phyloP scores from a whole-genome alignment of 73 alveolate species.

The Diophrys sp. region DNA sequence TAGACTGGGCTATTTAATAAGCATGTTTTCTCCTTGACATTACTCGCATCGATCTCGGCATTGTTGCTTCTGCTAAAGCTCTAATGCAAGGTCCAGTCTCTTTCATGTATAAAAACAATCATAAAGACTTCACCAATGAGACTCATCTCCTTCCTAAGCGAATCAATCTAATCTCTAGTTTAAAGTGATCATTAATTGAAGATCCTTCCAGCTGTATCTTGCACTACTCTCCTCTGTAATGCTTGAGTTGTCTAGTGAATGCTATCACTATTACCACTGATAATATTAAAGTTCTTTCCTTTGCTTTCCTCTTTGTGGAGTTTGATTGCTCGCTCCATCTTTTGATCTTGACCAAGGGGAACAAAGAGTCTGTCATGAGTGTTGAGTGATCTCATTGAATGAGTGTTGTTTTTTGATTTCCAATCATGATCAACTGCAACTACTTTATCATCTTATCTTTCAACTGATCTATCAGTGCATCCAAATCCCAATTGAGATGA shows the following conservation, averaged over 20 bases:
- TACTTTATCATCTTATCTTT: conserved; percentile 20
- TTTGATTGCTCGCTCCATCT: conserved; percentile 18
- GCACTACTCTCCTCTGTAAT: no score
- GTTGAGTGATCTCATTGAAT: conserved; percentile 11
- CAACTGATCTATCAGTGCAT: conserved; percentile 9
- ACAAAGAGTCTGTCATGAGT: conserved; percentile 31
- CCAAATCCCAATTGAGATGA: conserved; percentile 30
- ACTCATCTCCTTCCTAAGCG: background rate
- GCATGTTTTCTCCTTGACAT: background rate
- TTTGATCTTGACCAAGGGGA: conserved; percentile 16
- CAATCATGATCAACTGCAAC: conserved; percentile 31
- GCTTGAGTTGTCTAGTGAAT: no score
- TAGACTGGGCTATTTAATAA: background rate
- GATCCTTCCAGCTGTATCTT: no score
- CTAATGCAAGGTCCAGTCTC: background rate
- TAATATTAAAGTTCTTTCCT: conserved; percentile 30
- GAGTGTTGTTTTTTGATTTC: conserved; percentile 11
- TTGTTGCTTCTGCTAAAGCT: background rate
- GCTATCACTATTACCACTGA: conserved; percentile 11
- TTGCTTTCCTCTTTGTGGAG: conserved; percentile 21
- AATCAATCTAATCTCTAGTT: no score
- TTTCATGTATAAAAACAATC: no score
- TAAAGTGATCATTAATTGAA: no score
- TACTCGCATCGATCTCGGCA: background rate
- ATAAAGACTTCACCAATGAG: background rate